Percentiles rank a stretch among this genome's conserved stretches.
Conservation (phyloP, 352 stramenopile species). For the Pythium dissimile region DNA sequence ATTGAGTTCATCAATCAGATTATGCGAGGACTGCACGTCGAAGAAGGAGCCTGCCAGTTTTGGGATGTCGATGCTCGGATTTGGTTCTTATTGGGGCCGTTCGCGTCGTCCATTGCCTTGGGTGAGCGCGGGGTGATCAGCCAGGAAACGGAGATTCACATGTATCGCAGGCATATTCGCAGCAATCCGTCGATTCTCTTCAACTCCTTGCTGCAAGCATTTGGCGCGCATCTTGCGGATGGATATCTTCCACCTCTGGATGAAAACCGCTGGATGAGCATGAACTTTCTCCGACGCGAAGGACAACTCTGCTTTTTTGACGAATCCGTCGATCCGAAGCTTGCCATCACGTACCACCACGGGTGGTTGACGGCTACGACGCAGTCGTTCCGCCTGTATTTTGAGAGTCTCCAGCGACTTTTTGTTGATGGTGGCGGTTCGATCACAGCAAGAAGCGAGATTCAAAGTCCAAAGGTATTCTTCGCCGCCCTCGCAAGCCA, state of each 20-base stretch:
- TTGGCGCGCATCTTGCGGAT: slow-evolving; percentile 47
- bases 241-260: slow-evolving; percentile 51
- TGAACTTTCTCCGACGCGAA: slow-evolving; percentile 56
- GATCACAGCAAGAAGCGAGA: slow-evolving; percentile 19
- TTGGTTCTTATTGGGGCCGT: slow-evolving; percentile 55
- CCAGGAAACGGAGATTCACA: slow-evolving; percentile 26
- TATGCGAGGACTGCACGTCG: slow-evolving; percentile 47
- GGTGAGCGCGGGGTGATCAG: slow-evolving; percentile 19
- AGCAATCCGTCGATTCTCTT: slow-evolving; percentile 59
- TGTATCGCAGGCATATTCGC: slow-evolving; percentile 48
- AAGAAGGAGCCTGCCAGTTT: slow-evolving; percentile 48
- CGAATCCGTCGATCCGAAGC: slow-evolving; percentile 44
- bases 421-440: slow-evolving; percentile 12
- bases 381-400: slow-evolving; percentile 61
- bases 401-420: slow-evolving; percentile 35
- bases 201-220: slow-evolving; percentile 48
- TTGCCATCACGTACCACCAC: slow-evolving; percentile 40
- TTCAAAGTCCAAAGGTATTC: slow-evolving; percentile 18
- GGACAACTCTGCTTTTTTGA: slow-evolving; percentile 51
- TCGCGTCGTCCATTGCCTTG: slow-evolving; percentile 54
- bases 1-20: slow-evolving; percentile 71
- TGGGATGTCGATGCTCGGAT: slow-evolving; percentile 70
- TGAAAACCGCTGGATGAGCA: slow-evolving; percentile 47
- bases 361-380: slow-evolving; percentile 37
- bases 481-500: slow-evolving; percentile 14